Evolutionary conservation across 2,329 filamentous ascomycete species (phyloP).

Genomic region (Fonsecaea multimorphosa): DNA sequence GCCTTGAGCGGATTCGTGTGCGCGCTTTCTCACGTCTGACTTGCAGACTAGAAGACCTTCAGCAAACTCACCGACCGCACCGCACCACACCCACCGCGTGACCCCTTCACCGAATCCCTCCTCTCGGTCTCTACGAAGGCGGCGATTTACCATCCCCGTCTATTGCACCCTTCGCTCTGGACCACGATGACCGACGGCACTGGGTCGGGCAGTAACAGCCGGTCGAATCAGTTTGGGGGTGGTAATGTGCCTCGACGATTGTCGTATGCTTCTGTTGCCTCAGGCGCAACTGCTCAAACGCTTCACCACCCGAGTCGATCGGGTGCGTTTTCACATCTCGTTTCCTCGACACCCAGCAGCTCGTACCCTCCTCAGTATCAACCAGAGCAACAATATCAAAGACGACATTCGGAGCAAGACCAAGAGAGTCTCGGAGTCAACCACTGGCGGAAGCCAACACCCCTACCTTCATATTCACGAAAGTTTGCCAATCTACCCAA

Average conservation of each 20-base stretch:
- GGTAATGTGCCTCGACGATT: constrained; percentile 53
- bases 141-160: not conserved
- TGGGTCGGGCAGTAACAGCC: constrained; percentile 25
- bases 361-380: constrained; percentile 47
- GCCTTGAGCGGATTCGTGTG: constrained; percentile 8
- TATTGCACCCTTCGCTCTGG: not conserved
- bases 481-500: constrained; percentile 51
- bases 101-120: constrained; percentile 13
- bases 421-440: constrained; percentile 54
- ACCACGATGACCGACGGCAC: constrained; percentile 31
- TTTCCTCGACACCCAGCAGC: constrained; percentile 43
- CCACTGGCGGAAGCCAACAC: constrained; percentile 52
- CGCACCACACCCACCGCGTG: constrained; percentile 27
- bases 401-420: constrained; percentile 52
- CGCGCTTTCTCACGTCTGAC: constrained; percentile 10
- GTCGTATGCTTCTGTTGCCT: constrained; percentile 68
- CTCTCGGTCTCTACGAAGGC: constrained; percentile 2
- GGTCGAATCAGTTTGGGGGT: constrained; percentile 25
- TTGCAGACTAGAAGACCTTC: constrained; percentile 10
- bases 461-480: constrained; percentile 55
- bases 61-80: constrained; percentile 10
- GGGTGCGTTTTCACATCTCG: constrained; percentile 44
- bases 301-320: constrained; percentile 51
- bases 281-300: constrained; percentile 54
- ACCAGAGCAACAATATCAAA: constrained; percentile 43